Evolutionary conservation across 1,139 yeast genomes (phyloP).

Genomic region (Maudiozyma humilis): DNA sequence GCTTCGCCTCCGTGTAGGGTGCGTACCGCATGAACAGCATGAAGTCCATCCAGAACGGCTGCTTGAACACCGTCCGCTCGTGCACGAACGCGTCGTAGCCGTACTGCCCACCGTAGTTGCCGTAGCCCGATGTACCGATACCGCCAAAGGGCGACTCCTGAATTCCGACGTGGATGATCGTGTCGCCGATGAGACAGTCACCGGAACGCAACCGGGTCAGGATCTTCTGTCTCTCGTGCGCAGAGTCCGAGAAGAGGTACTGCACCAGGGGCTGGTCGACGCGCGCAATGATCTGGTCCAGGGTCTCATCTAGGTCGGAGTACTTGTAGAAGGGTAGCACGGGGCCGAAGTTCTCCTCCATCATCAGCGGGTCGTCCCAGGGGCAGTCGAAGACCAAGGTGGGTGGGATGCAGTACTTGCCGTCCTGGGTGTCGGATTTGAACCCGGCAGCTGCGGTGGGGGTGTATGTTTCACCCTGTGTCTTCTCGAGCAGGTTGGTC

Average conservation of each 20-base stretch:
- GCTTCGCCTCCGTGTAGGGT: constrained; percentile 45
- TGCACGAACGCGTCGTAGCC: constrained; percentile 74
- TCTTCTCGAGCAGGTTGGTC: constrained; percentile 36
- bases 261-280: constrained; percentile 87
- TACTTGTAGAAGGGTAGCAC: constrained; percentile 65
- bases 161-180: constrained; percentile 63
- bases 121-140: constrained; percentile 72
- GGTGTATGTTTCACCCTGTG: constrained; percentile 42
- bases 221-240: constrained; percentile 45
- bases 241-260: constrained; percentile 58
- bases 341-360: constrained; percentile 78
- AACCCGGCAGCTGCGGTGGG: constrained; percentile 6
- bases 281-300: constrained; percentile 39
- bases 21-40: constrained; percentile 58
- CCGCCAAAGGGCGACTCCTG: constrained; percentile 88
- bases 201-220: constrained; percentile 62
- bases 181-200: constrained; percentile 62
- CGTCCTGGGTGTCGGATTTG: constrained; percentile 35
- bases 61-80: constrained; percentile 59
- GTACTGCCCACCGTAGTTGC: constrained; percentile 70
- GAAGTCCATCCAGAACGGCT: constrained; percentile 59
- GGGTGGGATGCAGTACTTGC: constrained; percentile 56
- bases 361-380: constrained; percentile 67
- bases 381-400: constrained; percentile 56
- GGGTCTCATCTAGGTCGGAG: constrained; percentile 41